Evolutionary conservation across 2,329 filamentous ascomycete genomes (phyloP).

Genomic region (Thelonectria rubi): DNA sequence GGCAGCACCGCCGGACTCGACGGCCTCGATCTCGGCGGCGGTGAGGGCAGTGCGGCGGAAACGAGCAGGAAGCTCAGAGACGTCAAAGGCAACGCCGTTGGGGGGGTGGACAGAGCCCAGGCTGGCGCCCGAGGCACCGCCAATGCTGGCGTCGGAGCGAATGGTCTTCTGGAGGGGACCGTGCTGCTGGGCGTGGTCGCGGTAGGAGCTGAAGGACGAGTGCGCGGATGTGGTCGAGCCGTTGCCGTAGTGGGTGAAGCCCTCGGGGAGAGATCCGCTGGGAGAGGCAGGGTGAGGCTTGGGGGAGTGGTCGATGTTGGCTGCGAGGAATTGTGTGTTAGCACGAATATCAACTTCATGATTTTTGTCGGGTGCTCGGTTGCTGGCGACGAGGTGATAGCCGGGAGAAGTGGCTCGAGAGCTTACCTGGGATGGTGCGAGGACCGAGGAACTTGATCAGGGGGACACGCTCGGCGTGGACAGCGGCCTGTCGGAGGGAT

Average conservation of each 20-base stretch:
- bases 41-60: conserved; percentile 82
- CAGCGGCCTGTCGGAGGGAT: conserved; percentile 66
- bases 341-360: conserved; percentile 14
- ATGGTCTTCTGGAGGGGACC: conserved; percentile 74
- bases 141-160: conserved; percentile 56
- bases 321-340: conserved; percentile 53
- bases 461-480: conserved; percentile 67
- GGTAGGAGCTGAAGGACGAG: conserved; percentile 78
- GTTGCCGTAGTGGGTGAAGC: conserved; percentile 53
- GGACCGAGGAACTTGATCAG: conserved; percentile 71
- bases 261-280: conserved; percentile 67
- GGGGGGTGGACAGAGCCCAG: conserved; percentile 77
- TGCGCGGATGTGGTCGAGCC: conserved; percentile 53
- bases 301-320: conserved; percentile 76
- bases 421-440: conserved; percentile 66
- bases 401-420: conserved; percentile 19
- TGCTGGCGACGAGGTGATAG: conserved; percentile 4
- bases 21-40: conserved; percentile 88
- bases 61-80: conserved; percentile 83
- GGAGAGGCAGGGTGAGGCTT: conserved; percentile 78
- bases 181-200: conserved; percentile 80
- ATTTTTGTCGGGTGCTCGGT: conserved; percentile 1
- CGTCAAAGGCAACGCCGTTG: conserved; percentile 84
- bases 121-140: conserved; percentile 71
- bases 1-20: conserved; percentile 89